Conservation (phyloP, 352 stramenopile species). For the Phytopythium montanum region DNA sequence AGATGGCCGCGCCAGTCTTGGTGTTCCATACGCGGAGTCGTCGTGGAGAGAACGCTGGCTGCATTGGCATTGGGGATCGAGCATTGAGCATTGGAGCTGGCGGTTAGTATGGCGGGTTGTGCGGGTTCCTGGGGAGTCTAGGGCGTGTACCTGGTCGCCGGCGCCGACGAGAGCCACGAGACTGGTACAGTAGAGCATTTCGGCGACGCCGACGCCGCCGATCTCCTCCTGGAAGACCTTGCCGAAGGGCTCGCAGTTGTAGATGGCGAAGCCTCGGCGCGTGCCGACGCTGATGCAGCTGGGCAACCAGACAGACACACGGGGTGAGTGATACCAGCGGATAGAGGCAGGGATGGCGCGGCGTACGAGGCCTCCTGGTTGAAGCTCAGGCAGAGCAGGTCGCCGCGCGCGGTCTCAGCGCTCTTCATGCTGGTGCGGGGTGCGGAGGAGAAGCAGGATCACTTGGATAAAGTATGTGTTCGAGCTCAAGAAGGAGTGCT, state of each 20-base stretch:
- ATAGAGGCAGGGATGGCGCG: neutral
- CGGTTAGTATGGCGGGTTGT: no score
- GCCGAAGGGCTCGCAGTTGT: conserved; percentile 91
- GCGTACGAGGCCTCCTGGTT: conserved; percentile 91
- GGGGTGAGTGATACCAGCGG: no score
- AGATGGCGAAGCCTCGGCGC: conserved; percentile 84
- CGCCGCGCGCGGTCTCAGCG: conserved; percentile 34
- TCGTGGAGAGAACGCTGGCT: conserved; percentile 89
- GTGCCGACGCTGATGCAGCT: conserved; percentile 91
- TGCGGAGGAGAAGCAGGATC: neutral
- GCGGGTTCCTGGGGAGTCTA: no score
- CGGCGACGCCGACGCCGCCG: conserved; percentile 86
- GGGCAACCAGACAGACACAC: no score
- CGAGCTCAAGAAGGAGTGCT: no score
- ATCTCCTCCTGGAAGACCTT: conserved; percentile 87
- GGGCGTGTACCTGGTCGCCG: conserved; percentile 74
- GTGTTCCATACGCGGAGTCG: conserved; percentile 92
- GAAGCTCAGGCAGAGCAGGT: conserved; percentile 89
- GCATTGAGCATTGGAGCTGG: no score
- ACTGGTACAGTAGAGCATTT: conserved; percentile 94
- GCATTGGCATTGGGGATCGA: no score
- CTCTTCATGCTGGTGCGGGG: conserved; percentile 28
- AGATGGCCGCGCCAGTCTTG: conserved; percentile 87
- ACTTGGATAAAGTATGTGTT: conserved; percentile 2
- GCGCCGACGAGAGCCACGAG: conserved; percentile 90